Evolutionary conservation across 495 filamentous ascomycete species (phyloP).

Genomic region (Hypomontagnella submonticulosa): DNA sequence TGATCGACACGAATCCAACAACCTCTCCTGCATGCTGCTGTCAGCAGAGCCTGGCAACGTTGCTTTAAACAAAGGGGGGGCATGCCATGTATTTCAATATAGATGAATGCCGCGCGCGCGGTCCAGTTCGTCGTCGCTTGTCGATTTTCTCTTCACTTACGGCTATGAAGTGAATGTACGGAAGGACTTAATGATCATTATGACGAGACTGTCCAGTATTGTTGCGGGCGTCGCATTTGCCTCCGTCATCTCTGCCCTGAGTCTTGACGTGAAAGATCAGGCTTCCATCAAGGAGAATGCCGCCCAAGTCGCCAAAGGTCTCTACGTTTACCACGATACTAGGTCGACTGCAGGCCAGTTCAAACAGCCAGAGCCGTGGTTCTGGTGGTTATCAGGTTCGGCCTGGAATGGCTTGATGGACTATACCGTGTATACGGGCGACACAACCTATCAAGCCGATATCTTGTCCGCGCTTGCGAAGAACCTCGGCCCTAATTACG

Average conservation of each 20-base stretch:
- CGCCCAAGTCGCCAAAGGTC: constrained; percentile 56
- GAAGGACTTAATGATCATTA: constrained; percentile 14
- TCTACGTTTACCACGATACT: constrained; percentile 74
- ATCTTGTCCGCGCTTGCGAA: constrained; percentile 73
- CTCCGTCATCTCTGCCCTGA: constrained; percentile 24
- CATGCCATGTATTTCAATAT: constrained; percentile 22
- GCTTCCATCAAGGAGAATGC: constrained; percentile 56
- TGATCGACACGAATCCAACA: constrained; percentile 18
- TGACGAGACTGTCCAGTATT: constrained; percentile 38
- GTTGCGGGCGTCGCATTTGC: constrained; percentile 21
- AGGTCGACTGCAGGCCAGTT: constrained; percentile 70
- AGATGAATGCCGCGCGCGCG: not conserved
- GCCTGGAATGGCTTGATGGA: constrained; percentile 81
- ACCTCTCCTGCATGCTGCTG: constrained; percentile 24
- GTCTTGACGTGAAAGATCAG: constrained; percentile 32
- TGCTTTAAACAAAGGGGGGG: constrained; percentile 31
- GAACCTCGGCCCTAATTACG: constrained; percentile 73
- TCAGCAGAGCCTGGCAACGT: constrained; percentile 33
- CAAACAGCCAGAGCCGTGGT: constrained; percentile 78
- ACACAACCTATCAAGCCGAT: constrained; percentile 76
- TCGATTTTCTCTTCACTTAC: constrained; percentile 6
- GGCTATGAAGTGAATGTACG: not conserved
- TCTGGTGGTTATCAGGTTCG: constrained; percentile 84
- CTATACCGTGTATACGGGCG: constrained; percentile 85
- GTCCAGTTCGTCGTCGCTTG: not conserved